Evolutionary conservation across 148 eudicot genomes (phyloP).

Genomic region (Hydrangea macrophylla): DNA sequence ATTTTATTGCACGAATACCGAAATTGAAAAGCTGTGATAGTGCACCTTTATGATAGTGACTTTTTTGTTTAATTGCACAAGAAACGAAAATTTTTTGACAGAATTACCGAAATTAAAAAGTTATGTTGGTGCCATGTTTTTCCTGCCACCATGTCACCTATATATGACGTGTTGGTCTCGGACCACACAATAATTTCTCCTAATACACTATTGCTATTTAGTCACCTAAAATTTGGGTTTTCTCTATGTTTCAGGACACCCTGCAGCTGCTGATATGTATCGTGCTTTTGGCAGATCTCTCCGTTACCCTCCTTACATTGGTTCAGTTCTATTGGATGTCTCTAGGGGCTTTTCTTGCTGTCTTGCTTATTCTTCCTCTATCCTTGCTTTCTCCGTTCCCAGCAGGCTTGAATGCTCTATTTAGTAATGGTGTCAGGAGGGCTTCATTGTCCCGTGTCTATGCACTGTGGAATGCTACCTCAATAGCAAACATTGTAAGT

Average conservation of each 20-base stretch:
- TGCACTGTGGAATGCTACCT: constrained; percentile 80
- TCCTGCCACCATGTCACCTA: too few species aligned
- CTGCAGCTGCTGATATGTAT: constrained; percentile 66
- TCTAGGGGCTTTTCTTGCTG: constrained; percentile 69
- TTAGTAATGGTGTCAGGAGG: constrained; percentile 66
- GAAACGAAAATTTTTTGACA: too few species aligned
- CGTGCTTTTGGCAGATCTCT: constrained; percentile 74
- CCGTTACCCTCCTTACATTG: constrained; percentile 63
- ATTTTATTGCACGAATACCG: too few species aligned
- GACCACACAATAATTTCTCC: too few species aligned
- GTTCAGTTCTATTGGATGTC: constrained; percentile 78
- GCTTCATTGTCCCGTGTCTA: constrained; percentile 80
- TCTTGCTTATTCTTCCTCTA: constrained; percentile 79
- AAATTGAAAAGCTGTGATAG: too few species aligned
- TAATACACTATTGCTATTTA: too few species aligned
- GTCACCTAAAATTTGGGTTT: constrained; percentile 10
- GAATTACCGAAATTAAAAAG: too few species aligned
- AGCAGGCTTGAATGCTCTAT: constrained; percentile 80
- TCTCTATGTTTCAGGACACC: constrained; percentile 57
- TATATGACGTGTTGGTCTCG: too few species aligned
- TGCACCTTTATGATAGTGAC: too few species aligned
- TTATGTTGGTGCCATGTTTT: too few species aligned
- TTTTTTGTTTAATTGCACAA: too few species aligned
- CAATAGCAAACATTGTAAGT: constrained; percentile 78
- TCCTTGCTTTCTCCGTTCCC: constrained; percentile 80